Conservation (phyloP, 2,329 filamentous ascomycete species). For the Fusarium buxicola region DNA sequence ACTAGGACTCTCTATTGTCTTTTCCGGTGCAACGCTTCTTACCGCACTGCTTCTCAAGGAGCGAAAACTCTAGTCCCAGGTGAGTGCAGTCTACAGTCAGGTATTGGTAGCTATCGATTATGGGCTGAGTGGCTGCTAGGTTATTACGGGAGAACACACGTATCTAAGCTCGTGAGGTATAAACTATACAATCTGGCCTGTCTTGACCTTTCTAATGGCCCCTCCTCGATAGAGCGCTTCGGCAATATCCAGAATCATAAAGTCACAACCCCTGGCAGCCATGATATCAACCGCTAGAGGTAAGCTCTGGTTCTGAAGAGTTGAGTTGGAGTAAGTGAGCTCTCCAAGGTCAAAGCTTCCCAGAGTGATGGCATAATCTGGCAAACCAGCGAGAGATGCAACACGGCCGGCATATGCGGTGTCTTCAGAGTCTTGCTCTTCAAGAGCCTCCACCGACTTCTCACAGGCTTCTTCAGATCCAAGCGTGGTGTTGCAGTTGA, state of each 20-base stretch:
- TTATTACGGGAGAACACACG: too few species aligned
- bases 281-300: slow-evolving; percentile 10
- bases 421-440: not conserved
- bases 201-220: slow-evolving; percentile 7
- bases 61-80: not conserved
- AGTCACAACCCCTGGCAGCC: slow-evolving; percentile 20
- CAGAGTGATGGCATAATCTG: slow-evolving; percentile 23
- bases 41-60: slow-evolving; percentile 5
- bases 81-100: too few species aligned
- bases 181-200: slow-evolving; percentile 3
- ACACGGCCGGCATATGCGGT: not conserved
- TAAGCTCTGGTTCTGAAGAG: slow-evolving; percentile 2
- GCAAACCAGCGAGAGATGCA: slow-evolving; percentile 18
- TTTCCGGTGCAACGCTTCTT: not conserved
- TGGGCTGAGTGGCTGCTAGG: too few species aligned
- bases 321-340: slow-evolving; percentile 2
- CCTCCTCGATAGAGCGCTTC: slow-evolving; percentile 12
- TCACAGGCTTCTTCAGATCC: slow-evolving; percentile 13
- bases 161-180: too few species aligned
- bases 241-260: slow-evolving; percentile 20
- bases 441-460: not conserved
- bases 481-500: slow-evolving; percentile 19
- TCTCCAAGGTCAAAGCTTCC: slow-evolving; percentile 17
- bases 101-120: too few species aligned
- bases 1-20: not conserved